Evolutionary conservation across 129 eudicot species (phyloP).

Genomic region (sunflower (Helianthus annuus)): DNA sequence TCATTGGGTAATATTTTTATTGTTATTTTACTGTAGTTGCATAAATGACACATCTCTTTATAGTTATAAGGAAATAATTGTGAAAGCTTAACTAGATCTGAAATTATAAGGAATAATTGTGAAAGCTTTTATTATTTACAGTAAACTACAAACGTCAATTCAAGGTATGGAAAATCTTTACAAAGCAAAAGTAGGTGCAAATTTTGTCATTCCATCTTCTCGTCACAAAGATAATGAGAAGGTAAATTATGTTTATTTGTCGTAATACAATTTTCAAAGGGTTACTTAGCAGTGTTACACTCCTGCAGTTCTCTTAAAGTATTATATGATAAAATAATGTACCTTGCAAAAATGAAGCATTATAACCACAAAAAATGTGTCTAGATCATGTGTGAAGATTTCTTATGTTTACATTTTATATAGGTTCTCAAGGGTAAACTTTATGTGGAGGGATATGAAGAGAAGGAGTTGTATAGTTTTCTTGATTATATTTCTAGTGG

Average conservation of each 20-base stretch:
- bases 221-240: constrained; percentile 55
- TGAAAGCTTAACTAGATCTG: constrained; percentile 11
- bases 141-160: constrained; percentile 75
- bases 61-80: not conserved
- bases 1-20: constrained; percentile 69
- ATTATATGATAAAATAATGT: not conserved
- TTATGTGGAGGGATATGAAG: constrained; percentile 67
- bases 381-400: constrained; percentile 7
- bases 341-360: constrained; percentile 2
- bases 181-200: constrained; percentile 57
- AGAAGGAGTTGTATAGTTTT: constrained; percentile 72
- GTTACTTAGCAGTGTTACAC: constrained; percentile 14
- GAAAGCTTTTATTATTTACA: constrained; percentile 36
- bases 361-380: not conserved
- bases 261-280: constrained; percentile 11
- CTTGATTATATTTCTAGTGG: constrained; percentile 93
- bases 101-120: constrained; percentile 1
- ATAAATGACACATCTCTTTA: not conserved
- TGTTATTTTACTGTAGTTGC: not conserved
- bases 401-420: constrained; percentile 13
- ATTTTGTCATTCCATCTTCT: constrained; percentile 63
- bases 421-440: constrained; percentile 84
- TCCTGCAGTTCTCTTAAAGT: constrained; percentile 1
- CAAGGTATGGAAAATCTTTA: constrained; percentile 61
- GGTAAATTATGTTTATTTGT: constrained; percentile 40